Conservation (phyloP, 2,329 filamentous ascomycete species). For the Fusarium secorum region DNA sequence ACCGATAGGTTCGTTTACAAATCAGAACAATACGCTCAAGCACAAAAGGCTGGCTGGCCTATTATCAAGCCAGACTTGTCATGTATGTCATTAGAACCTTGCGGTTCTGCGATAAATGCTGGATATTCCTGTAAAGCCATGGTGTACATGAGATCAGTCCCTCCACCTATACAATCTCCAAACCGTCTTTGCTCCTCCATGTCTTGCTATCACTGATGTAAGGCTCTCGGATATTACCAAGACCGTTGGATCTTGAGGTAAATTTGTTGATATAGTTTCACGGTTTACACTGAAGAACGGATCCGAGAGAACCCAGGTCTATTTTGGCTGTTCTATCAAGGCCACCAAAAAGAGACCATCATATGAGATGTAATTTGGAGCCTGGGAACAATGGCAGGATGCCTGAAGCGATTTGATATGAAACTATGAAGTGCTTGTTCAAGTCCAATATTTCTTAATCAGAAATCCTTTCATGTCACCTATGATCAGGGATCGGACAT, state of each 20-base stretch:
- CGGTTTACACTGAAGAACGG: background rate
- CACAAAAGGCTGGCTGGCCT: background rate
- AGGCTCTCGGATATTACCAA: background rate
- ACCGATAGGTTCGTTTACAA: background rate
- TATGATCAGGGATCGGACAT: background rate
- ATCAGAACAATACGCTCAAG: background rate
- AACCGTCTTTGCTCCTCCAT: background rate
- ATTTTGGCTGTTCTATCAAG: background rate
- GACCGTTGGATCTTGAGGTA: background rate
- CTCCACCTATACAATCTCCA: background rate
- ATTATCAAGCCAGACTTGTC: background rate
- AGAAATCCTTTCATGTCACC: background rate
- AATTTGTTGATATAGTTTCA: background rate
- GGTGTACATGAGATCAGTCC: too few relatives aligned
- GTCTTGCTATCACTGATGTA: background rate
- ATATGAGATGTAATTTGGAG: background rate
- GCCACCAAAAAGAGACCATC: background rate
- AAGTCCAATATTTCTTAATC: fast-evolving
- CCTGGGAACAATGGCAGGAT: background rate
- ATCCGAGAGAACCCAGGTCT: background rate
- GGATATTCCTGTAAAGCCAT: background rate
- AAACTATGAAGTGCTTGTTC: background rate
- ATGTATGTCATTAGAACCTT: background rate
- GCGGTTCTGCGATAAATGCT: background rate
- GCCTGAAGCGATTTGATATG: background rate